Evolutionary conservation across 129 eudicot species (phyloP).

Genomic region (Escallonia herrerae): DNA sequence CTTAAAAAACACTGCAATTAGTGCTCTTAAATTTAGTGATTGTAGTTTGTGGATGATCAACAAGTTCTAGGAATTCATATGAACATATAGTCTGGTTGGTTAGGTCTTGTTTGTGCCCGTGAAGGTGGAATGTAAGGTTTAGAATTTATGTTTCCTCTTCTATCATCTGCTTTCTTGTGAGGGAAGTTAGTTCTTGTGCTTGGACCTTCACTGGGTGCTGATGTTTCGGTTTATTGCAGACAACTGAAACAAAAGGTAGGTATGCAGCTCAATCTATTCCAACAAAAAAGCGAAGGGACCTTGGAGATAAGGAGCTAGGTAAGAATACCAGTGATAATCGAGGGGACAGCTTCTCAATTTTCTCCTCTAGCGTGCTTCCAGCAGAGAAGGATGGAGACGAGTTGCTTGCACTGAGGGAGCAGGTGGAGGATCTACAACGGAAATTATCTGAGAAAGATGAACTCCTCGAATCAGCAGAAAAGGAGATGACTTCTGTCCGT

Average conservation of each 20-base stretch:
- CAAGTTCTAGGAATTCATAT: not conserved
- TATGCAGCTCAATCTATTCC: constrained; percentile 42
- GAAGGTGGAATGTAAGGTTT: not conserved
- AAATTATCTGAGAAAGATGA: too few species aligned
- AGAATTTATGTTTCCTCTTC: not conserved
- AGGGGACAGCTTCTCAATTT: too few species aligned
- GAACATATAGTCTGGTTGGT: not conserved
- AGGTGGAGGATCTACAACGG: constrained; percentile 3
- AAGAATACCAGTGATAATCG: not conserved
- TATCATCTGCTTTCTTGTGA: not conserved
- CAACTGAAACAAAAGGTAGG: not conserved
- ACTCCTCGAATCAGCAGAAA: not conserved
- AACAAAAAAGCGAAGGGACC: too few species aligned
- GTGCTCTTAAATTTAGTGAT: not conserved
- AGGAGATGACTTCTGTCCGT: constrained; percentile 17
- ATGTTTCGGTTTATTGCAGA: constrained; percentile 35
- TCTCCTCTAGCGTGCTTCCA: constrained; percentile 4
- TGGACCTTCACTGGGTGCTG: constrained; percentile 3
- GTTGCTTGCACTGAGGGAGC: constrained; percentile 54
- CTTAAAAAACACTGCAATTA: too few species aligned
- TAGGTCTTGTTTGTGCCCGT: not conserved
- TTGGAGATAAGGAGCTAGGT: too few species aligned
- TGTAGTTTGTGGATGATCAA: not conserved
- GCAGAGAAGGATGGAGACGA: constrained; percentile 78
- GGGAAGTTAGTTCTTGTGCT: not conserved